Evolutionary conservation across 305 asterid species (phyloP), one percentile per base, ranked within the genome.

Genomic region (Petunia hybrid): DNA sequence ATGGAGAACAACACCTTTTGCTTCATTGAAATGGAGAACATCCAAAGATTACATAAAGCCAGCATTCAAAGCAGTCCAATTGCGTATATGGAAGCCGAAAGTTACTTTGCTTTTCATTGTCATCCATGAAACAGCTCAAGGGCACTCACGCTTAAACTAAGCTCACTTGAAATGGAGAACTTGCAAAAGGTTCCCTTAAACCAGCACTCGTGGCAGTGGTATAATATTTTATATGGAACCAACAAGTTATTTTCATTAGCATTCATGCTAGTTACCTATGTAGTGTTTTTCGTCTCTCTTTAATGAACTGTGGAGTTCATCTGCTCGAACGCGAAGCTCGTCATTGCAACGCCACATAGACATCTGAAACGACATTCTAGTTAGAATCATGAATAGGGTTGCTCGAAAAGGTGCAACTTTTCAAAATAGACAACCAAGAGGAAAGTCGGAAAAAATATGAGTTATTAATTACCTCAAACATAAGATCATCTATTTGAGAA

Each of bases 331-430:
- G 48, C 98, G 98, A 83, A 96, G 98, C 83, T 96, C 99, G 13
- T 96, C 98, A 7, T 67, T 94, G 92, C 99, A 94, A 80, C 98
- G 98, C 98, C 99, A 96, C 99, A 95, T 95, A 76, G 99, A 95
- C 85, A 95, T 78, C 99, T 95, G 85, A 59, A 57, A 82, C 79
- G 5, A 36, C 40, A 62, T 36, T 3, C 41, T 76, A 77, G 65
- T 85, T 77, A 81, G 85, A 82, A 51, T 43, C 69, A 59, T 40
- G 65, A 5, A 36, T 12, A 13, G 78, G 8, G 9, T 2, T 22
- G 57, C 5, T 14, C 40, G 41, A 22, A 53, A 57, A 69, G 75
- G 63, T 42, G 75, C 39, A 65, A 40, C 10, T 43, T 53, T 53
- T 14, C 59, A 56, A 56, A 16, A 31, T 53, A 75, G 75, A 79